Conservation (phyloP, 176 grass and related monocot species). For the Themeda triandra region DNA sequence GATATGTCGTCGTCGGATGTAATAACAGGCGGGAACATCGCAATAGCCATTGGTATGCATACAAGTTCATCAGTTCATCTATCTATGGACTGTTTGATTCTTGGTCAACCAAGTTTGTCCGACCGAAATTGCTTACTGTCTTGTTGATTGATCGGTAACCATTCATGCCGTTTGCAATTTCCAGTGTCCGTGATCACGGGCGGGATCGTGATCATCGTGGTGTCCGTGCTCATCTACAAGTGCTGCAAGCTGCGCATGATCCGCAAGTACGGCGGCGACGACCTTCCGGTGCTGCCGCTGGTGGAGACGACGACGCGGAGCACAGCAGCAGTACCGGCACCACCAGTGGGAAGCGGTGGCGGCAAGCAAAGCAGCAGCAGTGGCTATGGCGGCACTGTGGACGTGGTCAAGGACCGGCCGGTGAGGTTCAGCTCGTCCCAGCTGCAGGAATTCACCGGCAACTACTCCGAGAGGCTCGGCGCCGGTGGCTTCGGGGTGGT, state of each 20-base stretch:
- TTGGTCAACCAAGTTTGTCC: background rate
- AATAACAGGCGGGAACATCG: background rate
- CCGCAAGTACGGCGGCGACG: background rate
- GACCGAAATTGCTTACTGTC: background rate
- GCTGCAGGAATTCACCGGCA: conserved; percentile 14
- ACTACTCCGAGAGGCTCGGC: conserved; percentile 22
- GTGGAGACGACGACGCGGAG: background rate
- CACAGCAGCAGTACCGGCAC: background rate
- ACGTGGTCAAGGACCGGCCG: conserved; percentile 25
- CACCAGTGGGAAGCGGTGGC: background rate
- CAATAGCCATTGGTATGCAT: background rate
- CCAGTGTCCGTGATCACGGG: conserved; percentile 9
- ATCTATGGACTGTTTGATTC: background rate
- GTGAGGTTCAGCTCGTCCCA: conserved; percentile 11
- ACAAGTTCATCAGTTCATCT: background rate
- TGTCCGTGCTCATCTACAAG: conserved; percentile 21
- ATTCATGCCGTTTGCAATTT: background rate
- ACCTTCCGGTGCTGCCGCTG: background rate
- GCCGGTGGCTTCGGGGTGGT: conserved; percentile 39
- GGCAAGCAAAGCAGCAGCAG: background rate
- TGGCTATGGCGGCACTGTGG: background rate
- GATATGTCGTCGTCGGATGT: background rate
- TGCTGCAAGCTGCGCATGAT: conserved; percentile 11
- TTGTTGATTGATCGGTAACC: background rate
- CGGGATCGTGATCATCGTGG: background rate